These are phyloP conservation scores for Aspergillus ellipticus DNA, from an alignment of 495 filamentous ascomycete genomes.

Conservation along the genomic window DNA sequence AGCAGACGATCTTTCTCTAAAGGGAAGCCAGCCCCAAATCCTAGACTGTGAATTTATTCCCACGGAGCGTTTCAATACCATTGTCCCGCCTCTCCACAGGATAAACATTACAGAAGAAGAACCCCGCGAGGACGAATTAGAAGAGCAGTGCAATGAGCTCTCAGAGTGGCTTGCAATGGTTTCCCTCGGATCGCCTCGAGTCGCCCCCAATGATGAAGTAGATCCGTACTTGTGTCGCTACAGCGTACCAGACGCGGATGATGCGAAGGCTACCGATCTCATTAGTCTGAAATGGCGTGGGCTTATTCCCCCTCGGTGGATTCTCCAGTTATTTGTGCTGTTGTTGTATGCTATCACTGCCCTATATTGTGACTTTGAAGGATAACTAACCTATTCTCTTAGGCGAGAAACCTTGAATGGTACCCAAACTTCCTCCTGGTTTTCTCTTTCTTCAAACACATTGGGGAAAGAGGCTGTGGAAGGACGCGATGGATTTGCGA, in stretches of 20 bases:
- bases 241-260: conserved; percentile 49
- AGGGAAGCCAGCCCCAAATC: conserved; percentile 50
- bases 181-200: conserved; percentile 66
- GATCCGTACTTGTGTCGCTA: conserved; percentile 85
- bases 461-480: conserved; percentile 38
- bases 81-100: conserved; percentile 49
- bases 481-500: conserved; percentile 43
- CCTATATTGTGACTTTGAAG: neutral
- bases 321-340: conserved; percentile 33
- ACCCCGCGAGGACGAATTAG: conserved; percentile 45
- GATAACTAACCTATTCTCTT: neutral
- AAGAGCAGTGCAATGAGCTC: conserved; percentile 59
- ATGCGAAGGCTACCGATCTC: conserved; percentile 20
- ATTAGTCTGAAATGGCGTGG: conserved; percentile 48
- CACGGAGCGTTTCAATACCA: conserved; percentile 30
- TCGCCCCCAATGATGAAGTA: conserved; percentile 61
- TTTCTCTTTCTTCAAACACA: conserved; percentile 35
- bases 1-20: conserved; percentile 43
- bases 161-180: conserved; percentile 85
- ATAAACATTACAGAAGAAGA: conserved; percentile 32
- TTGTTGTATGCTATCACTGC: conserved; percentile 32
- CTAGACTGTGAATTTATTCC: conserved; percentile 29
- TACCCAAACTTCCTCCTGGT: conserved; percentile 26
- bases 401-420: conserved; percentile 18
- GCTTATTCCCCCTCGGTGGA: conserved; percentile 40